Evolutionary conservation across 78 protist genomes (phyloP).

Genomic region (Monocercomonoides exilis): DNA sequence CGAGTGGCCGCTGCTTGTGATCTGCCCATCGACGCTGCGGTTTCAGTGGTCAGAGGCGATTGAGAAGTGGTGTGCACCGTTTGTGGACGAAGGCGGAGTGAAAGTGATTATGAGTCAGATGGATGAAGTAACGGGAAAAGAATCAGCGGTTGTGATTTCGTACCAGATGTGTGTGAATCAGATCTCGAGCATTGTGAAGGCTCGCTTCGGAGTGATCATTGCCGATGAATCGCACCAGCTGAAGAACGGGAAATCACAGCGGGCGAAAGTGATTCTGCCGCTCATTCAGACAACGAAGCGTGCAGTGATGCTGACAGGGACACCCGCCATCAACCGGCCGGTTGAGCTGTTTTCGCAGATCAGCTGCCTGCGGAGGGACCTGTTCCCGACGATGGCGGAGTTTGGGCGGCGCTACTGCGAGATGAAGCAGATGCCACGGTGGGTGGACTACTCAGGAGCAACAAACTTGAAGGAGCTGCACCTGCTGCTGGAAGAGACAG

Average conservation of each 20-base stretch:
- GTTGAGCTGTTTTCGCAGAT: constrained; percentile 72
- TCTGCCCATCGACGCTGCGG: constrained; percentile 30
- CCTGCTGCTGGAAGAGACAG: constrained; percentile 21
- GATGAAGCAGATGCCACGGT: constrained; percentile 14
- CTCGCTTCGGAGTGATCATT: not conserved
- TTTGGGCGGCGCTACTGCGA: constrained; percentile 50
- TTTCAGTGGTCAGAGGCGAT: constrained; percentile 28
- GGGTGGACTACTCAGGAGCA: constrained; percentile 47
- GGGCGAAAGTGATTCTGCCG: constrained; percentile 45
- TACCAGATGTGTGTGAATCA: not conserved
- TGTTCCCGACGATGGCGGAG: not conserved
- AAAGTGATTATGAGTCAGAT: not conserved
- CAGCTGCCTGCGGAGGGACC: constrained; percentile 24
- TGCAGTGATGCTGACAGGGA: constrained; percentile 62
- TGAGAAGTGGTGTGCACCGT: constrained; percentile 18
- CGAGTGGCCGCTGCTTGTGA: constrained; percentile 34
- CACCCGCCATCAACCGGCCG: constrained; percentile 75
- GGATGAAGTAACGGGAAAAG: not conserved
- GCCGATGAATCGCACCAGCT: constrained; percentile 32
- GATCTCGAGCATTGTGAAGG: not conserved
- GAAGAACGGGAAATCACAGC: constrained; percentile 32
- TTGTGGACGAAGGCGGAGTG: not conserved
- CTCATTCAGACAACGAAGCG: constrained; percentile 14
- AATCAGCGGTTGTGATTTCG: not conserved
- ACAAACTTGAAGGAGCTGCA: constrained; percentile 62